Conservation (phyloP, 116 monocot genomes). For the Phalaenopsis hybrid region DNA sequence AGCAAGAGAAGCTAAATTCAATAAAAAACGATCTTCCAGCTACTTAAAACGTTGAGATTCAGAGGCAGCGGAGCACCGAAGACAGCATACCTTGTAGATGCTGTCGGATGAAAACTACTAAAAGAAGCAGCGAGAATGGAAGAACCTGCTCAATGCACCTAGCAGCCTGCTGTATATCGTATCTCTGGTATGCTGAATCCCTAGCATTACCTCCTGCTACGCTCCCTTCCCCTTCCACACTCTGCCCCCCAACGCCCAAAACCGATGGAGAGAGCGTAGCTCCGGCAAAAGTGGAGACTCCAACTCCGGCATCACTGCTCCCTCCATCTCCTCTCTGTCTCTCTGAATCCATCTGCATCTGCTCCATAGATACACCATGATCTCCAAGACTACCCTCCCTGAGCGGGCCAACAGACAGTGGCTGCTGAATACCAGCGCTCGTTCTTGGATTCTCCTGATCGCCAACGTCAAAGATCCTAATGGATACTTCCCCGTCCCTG, state of each 20-base stretch:
- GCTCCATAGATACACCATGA: not conserved
- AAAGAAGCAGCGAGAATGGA: slow-evolving; percentile 44
- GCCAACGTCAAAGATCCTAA: slow-evolving; percentile 33
- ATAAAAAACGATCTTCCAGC: too few relatives aligned
- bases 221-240: slow-evolving; percentile 11
- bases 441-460: slow-evolving; percentile 17
- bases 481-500: slow-evolving; percentile 39
- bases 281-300: not conserved
- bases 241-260: not conserved
- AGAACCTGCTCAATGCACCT: slow-evolving; percentile 54
- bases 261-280: slow-evolving; percentile 8
- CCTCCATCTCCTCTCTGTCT: slow-evolving; percentile 5
- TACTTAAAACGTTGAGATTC: too few relatives aligned
- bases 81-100: slow-evolving; percentile 43
- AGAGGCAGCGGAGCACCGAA: not conserved
- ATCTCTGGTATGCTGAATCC: slow-evolving; percentile 43
- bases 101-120: slow-evolving; percentile 57
- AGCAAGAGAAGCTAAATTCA: too few relatives aligned
- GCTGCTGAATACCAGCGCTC: slow-evolving; percentile 1
- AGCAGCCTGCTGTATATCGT: slow-evolving; percentile 50
- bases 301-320: slow-evolving; percentile 8
- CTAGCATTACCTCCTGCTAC: slow-evolving; percentile 8
- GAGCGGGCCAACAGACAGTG: not conserved
- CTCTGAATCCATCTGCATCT: not conserved
- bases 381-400: not conserved